phyloP scores from a whole-genome alignment of 1,284 basidiomycete genomes.

The Sporisorium scitamineum region DNA sequence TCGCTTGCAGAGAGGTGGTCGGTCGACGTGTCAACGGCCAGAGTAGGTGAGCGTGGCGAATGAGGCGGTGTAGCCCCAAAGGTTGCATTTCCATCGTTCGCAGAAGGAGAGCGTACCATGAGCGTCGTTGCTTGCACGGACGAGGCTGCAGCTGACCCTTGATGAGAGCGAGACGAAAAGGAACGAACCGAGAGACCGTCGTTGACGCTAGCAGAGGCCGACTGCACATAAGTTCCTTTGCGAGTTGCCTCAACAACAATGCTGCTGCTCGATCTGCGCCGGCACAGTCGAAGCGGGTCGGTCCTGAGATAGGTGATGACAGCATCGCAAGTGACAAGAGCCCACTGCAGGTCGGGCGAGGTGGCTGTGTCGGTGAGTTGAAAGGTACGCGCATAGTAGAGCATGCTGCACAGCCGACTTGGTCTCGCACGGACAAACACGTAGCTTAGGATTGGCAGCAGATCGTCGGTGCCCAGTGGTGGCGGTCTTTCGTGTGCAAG shows the following conservation, averaged over 20 bases:
- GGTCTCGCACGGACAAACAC: slow-evolving; percentile 36
- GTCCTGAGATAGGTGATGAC: slow-evolving; percentile 39
- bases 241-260: slow-evolving; percentile 1
- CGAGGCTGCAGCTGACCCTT: slow-evolving; percentile 15
- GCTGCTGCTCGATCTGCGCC: slow-evolving; percentile 23
- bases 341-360: slow-evolving; percentile 37
- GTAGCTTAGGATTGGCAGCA: slow-evolving; percentile 42
- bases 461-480: slow-evolving; percentile 37
- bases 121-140: slow-evolving; percentile 5
- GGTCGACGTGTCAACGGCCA: background rate
- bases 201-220: background rate
- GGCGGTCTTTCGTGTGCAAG: slow-evolving; percentile 15
- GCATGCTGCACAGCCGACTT: slow-evolving; percentile 27
- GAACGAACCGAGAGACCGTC: slow-evolving; percentile 17
- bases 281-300: slow-evolving; percentile 38
- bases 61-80: slow-evolving; percentile 9
- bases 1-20: slow-evolving; percentile 17
- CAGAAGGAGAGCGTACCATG: slow-evolving; percentile 22
- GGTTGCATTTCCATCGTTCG: background rate
- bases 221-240: slow-evolving; percentile 11
- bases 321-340: slow-evolving; percentile 40
- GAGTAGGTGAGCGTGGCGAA: slow-evolving; percentile 19
- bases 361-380: slow-evolving; percentile 39
- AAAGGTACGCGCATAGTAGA: slow-evolving; percentile 45
- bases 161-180: slow-evolving; percentile 31